Base-by-base conservation (phyloP, 352 stramenopile species). In the Phytophthora quininea region DNA sequence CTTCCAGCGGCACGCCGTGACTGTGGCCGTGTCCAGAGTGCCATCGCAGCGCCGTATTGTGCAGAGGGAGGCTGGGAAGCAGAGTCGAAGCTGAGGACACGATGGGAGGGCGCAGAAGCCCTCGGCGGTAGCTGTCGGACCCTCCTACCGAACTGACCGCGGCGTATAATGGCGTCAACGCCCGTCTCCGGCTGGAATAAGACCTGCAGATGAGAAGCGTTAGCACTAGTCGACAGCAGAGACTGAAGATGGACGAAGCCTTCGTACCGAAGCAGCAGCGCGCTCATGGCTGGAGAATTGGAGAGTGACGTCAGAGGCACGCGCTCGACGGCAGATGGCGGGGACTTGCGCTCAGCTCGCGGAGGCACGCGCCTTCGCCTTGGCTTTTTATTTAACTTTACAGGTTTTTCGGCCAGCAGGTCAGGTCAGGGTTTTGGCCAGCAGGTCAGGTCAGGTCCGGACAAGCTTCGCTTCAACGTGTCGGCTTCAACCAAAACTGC, bases 21-120 rank as follows among this genome's bases (percentile, higher is more conserved):
- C 72, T 82, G 51, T 85, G 76, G 24, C 74, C 71, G 27, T 83
- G 76, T 1, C 77, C 58, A 19, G 38, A 54, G 54, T 77, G 73
- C 54, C 62, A 76, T 60, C 72, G 68, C 1, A 56, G 55, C 14
- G 62, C 58, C 45, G 57, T 51, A 58, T 35, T 58, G 24, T 62
- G 37, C 12, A 66, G 47, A 40, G 56, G 33, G 7, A 60, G 40
- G 35, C 50, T 12, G 14, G 65, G 59, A 4, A 67, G 4, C 32
- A 61, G 11, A 2, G 47, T 19, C 4, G 42, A 50, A 35, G 42
- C 47, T 24, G 47, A 60, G 32, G 47, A 54, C 2, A 48, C 45
- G n/a, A n/a, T 53, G 7, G 56, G 27, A 38, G 40, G 62, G 33
- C 31, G 43, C 30, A 72, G 10, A 0, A 32, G 11, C 3, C 15